Conservation (phyloP, 2,329 filamentous ascomycete genomes). For the Podosphaera aphanis region DNA sequence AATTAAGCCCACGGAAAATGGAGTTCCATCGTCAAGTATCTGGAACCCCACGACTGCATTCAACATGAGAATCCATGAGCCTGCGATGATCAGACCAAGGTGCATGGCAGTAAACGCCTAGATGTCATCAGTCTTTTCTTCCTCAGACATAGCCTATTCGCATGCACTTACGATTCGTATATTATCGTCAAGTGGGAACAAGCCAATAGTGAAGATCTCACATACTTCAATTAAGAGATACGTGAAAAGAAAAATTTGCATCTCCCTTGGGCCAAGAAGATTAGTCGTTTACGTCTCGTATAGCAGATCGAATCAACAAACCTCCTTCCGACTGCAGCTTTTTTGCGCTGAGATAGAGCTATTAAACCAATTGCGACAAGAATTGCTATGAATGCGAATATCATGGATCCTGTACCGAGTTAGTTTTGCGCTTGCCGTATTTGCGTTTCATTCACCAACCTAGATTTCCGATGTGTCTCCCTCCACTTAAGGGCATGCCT, state of each 20-base stretch:
- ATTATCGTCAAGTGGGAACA: constrained; percentile 48
- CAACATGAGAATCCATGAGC: constrained; percentile 73
- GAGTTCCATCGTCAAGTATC: constrained; percentile 77
- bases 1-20: constrained; percentile 57
- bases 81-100: constrained; percentile 69
- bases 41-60: constrained; percentile 89
- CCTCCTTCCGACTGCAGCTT: constrained; percentile 83
- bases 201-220: constrained; percentile 88
- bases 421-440: constrained; percentile 10
- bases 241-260: constrained; percentile 75
- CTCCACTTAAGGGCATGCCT: constrained; percentile 49
- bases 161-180: constrained; percentile 44
- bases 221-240: constrained; percentile 79
- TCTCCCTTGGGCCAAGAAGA: constrained; percentile 41
- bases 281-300: constrained; percentile 2
- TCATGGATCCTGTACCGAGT: constrained; percentile 47
- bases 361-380: constrained; percentile 41
- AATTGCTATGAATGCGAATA: constrained; percentile 62
- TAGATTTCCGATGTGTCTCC: constrained; percentile 52
- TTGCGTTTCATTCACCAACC: constrained; percentile 27
- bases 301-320: constrained; percentile 17
- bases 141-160: background rate
- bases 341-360: constrained; percentile 65
- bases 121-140: background rate
- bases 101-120: constrained; percentile 78